Evolutionary conservation across 1,284 basidiomycete species (phyloP), one percentile per base, ranked within the genome.

Genomic region (Meira miltonrushii): DNA sequence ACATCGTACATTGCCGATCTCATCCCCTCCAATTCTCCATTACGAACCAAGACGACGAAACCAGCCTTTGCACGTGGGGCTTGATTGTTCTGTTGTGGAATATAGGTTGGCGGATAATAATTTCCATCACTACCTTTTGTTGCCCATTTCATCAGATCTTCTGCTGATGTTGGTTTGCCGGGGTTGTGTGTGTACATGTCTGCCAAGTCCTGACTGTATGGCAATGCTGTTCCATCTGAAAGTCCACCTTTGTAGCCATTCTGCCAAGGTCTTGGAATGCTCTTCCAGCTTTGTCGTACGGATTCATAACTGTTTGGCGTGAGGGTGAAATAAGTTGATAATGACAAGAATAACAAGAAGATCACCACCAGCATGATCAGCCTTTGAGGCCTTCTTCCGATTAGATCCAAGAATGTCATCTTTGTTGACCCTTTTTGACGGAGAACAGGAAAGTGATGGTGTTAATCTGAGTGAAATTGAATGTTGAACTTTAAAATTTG

Each of bases 11-110:
- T 71, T 10, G 65, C 68, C 2, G 59, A 48, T 46, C 70, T 58
- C 51, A 78, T 72, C 11, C 56, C 68, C 25, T 68, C 67, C 40
- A 79, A 60, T 50, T 80, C 79, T 7, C 44, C 40, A 54, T 79
- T 77, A 28, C 79, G 62, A 12, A 77, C 79, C 7, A 80, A 64
- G 9, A 72, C 57, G 49, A 79, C 68, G 50, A 79, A 79, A 33
- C 71, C 75, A 8, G 77, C 77, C 49, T 78, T 78, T n/a, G 74
- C 72, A 23, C 74, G 71, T 12, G 69, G 74, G 21, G 52, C 59
- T 39, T 61, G 58, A 57, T 61, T 61, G 47, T 55, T 55, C 55
- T 21, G n/a, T 39, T 65, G 62, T 11, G 74, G 74, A 10, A 74
- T 53, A 47, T 71, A 77, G 37, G 57, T 52, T 5, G 74, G 74